These are phyloP conservation scores for Rutstroemia sp. DNA, from an alignment of 2,329 filamentous ascomycete species.

Conservation along the genomic window DNA sequence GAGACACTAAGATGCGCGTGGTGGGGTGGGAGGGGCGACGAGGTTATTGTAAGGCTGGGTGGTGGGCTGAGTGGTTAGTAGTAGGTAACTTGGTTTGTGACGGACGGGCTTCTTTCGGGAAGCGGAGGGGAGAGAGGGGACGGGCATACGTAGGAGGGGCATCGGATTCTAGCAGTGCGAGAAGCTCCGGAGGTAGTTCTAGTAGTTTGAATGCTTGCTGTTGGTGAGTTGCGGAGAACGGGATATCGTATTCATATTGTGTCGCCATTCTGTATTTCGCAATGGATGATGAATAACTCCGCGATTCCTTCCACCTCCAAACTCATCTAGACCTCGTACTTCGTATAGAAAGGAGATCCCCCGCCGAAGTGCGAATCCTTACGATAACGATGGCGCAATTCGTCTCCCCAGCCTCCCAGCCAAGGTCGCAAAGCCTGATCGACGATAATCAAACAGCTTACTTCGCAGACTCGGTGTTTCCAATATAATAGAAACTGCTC, in stretches of 20 bases:
- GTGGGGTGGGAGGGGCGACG: slow-evolving; percentile 28
- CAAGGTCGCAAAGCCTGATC: background rate
- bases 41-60: slow-evolving; percentile 24
- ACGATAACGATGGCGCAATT: background rate
- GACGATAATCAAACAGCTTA: background rate
- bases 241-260: slow-evolving; percentile 36
- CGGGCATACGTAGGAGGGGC: slow-evolving; percentile 42
- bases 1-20: slow-evolving; percentile 18
- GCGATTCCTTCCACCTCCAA: too few species aligned
- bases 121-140: background rate
- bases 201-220: slow-evolving; percentile 50
- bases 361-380: too few species aligned
- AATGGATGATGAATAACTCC: too few species aligned
- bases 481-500: background rate
- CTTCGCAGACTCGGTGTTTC: background rate
- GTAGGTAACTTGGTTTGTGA: background rate
- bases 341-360: too few species aligned
- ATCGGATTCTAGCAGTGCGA: slow-evolving; percentile 46
- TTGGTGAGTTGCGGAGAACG: slow-evolving; percentile 42
- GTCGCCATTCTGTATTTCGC: slow-evolving; percentile 19
- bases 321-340: too few species aligned
- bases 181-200: slow-evolving; percentile 53
- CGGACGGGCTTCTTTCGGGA: background rate
- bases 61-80: slow-evolving; percentile 5
- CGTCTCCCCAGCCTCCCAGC: background rate